phyloP scores from a whole-genome alignment of 805 yeast species.

The Candida ulmi region DNA sequence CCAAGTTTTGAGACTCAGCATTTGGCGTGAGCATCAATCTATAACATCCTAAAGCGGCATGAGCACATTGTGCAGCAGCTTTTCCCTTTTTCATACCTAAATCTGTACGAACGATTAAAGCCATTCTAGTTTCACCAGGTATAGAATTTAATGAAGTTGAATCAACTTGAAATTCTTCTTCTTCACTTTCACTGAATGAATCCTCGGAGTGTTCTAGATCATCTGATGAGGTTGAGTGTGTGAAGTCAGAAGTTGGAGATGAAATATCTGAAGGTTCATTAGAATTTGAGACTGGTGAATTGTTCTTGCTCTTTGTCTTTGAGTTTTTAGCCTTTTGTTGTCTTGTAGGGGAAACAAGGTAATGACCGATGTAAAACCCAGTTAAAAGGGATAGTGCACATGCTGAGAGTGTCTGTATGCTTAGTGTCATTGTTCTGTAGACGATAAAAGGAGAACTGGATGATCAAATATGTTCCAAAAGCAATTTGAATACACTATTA shows the following conservation, averaged over 20 bases:
- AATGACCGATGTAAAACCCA: neutral
- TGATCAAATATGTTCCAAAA: too few species aligned
- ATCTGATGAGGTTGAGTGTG: constrained; percentile 24
- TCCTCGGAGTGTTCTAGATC: constrained; percentile 18
- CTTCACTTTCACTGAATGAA: constrained; percentile 33
- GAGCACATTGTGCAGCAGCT: constrained; percentile 95
- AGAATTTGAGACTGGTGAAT: neutral
- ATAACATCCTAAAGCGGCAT: constrained; percentile 92
- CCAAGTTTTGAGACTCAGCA: constrained; percentile 52
- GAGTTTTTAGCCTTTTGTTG: neutral
- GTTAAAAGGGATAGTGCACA: neutral
- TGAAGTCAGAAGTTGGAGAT: constrained; percentile 7
- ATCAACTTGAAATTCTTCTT: constrained; percentile 53
- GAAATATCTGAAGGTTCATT: constrained; percentile 31
- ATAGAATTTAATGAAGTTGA: constrained; percentile 55
- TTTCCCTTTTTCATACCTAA: constrained; percentile 92
- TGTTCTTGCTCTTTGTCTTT: constrained; percentile 30
- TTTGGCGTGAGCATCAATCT: constrained; percentile 53
- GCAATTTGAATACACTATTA: too few species aligned
- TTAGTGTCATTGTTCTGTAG: neutral
- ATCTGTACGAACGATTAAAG: constrained; percentile 82
- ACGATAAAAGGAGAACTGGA: too few species aligned
- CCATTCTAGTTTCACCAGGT: constrained; percentile 83
- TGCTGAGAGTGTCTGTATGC: neutral
- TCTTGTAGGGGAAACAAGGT: neutral